Evolutionary conservation across 2,329 filamentous ascomycete species (phyloP).

Genomic region (Stagonosporopsis cucurbitacearum): DNA sequence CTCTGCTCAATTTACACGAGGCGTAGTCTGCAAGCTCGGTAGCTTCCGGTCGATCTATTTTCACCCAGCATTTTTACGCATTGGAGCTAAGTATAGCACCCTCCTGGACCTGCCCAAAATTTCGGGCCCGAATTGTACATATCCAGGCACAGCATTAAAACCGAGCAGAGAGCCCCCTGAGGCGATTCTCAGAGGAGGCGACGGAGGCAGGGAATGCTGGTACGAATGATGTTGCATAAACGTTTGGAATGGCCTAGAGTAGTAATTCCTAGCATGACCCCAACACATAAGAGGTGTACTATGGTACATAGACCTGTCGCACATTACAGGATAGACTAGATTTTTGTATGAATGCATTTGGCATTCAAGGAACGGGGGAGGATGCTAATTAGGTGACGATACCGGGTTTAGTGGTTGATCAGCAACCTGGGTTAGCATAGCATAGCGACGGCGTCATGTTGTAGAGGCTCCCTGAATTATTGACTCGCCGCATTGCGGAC

Average conservation of each 20-base stretch:
- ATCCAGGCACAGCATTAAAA: constrained; percentile 14
- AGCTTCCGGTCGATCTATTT: constrained; percentile 10
- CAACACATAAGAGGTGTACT: constrained; percentile 11
- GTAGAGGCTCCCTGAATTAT: constrained; percentile 3
- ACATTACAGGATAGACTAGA: constrained; percentile 23
- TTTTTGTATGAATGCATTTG: constrained; percentile 12
- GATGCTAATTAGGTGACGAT: constrained; percentile 6
- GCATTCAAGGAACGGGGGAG: constrained; percentile 4
- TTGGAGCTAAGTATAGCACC: neutral
- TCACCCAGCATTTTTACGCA: neutral
- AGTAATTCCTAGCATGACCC: constrained; percentile 23
- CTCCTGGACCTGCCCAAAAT: constrained; percentile 9
- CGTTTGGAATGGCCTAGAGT: constrained; percentile 36
- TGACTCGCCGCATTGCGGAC: constrained; percentile 5
- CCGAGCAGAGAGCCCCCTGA: constrained; percentile 2
- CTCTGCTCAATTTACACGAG: constrained; percentile 8
- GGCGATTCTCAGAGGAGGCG: constrained; percentile 30
- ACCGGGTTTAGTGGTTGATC: constrained; percentile 3
- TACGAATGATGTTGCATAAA: constrained; percentile 42
- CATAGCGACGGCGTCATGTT: constrained; percentile 20
- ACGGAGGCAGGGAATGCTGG: constrained; percentile 26
- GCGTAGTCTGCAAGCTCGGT: constrained; percentile 7
- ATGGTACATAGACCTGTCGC: constrained; percentile 15
- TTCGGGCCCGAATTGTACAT: neutral
- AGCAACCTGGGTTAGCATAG: constrained; percentile 6